Evolutionary conservation across 164 flowering plant species (phyloP), one percentile per base, ranked within the genome.

Genomic region (Tinospora cordifolia): DNA sequence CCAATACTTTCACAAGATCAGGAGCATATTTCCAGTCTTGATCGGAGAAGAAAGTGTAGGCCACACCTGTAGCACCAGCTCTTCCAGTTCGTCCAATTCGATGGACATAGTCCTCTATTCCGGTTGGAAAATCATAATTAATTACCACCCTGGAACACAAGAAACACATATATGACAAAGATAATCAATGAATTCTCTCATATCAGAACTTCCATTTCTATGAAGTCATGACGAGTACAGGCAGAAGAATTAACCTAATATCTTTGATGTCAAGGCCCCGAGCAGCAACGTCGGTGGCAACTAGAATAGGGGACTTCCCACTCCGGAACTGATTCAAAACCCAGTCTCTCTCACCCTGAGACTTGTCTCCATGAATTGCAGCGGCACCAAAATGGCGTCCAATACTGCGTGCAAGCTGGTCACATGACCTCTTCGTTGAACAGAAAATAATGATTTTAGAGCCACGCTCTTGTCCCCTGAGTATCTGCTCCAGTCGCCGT

Each of bases 281-380:
- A 39, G 98, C 98, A 73, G 98, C 98, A 77, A 93, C 98, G 77
- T 93, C 97, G 65, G 98, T 93, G 25, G 98, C 98, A 76, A 91
- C 92, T 69, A 93, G 79, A 58, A 93, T 82, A 3, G 95, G 94
- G 13, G 86, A 80, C 75, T 82, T 88, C 57, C 98, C 98, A 69
- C 77, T 77, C 0, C 96, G 88, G 70, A 93, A 93, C 78, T 88
- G 90, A 75, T 85, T 90, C 72, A 93, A 73, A 70, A 90, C 97
- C 86, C 84, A 87, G 77, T 93, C 98, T 75, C 98, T 87, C 84
- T 93, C 98, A 41, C 81, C 85, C 74, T 92, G 98, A 75, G 88
- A 80, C 73, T 92, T 92, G 85, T 92, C 98, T 38, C 98, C 98
- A 78, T 93, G 98, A 71, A 93, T 91, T 54, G 87, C 96, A 71